Conservation (phyloP, 208 protist genomes). For the Leishmania aethiopica region DNA sequence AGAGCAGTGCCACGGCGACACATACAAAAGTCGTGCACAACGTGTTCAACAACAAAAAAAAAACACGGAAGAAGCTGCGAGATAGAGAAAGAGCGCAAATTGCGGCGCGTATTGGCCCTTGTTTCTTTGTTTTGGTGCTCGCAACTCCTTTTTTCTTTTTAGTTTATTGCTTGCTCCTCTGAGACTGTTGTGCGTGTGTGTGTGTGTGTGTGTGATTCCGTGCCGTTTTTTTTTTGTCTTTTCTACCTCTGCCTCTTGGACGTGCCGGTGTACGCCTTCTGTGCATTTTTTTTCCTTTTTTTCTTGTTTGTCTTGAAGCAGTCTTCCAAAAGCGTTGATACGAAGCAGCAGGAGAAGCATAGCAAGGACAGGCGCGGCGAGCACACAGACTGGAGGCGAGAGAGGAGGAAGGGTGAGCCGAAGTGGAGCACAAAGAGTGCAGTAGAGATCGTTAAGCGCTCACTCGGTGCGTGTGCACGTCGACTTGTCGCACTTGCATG, state of each 20-base stretch:
- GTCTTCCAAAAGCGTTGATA: neutral
- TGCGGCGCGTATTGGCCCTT: neutral
- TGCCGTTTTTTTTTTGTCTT: neutral
- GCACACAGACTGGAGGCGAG: neutral
- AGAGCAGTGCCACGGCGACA: neutral
- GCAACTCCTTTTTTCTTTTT: neutral
- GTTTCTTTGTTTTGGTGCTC: neutral
- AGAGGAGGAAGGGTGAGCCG: neutral
- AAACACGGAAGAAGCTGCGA: neutral
- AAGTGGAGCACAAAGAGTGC: neutral
- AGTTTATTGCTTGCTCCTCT: neutral
- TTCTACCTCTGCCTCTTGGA: neutral
- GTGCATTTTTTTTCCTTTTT: neutral
- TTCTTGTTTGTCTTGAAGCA: neutral
- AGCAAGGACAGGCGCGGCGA: neutral
- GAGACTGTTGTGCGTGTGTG: neutral
- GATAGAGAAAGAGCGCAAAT: neutral
- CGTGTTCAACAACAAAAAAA: neutral
- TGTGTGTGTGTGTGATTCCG: neutral
- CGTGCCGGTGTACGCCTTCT: neutral
- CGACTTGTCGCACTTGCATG: neutral
- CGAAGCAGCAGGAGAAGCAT: neutral
- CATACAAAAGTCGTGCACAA: conserved; percentile 4
- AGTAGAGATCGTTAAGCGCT: neutral
- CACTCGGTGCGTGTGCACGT: neutral